Percentiles rank a stretch among this genome's conserved stretches.
phyloP scores from a whole-genome alignment of 2,329 filamentous ascomycete species.

The Hysterium pulicare region DNA sequence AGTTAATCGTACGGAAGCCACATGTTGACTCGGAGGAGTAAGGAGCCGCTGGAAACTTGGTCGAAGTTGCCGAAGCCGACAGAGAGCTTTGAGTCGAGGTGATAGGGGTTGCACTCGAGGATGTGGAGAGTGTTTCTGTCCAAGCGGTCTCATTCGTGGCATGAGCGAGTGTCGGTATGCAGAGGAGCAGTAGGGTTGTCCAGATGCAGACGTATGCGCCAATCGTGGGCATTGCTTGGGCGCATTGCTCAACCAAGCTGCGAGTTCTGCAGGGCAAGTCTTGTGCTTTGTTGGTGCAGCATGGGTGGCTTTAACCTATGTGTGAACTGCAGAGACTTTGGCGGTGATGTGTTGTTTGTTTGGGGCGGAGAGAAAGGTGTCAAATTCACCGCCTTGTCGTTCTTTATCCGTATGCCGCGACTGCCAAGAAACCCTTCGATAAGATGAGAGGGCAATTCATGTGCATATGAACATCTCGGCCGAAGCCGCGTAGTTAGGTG shows the following conservation, averaged over 20 bases:
- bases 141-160: slow-evolving; percentile 30
- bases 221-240: slow-evolving; percentile 38
- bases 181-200: slow-evolving; percentile 28
- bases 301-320: slow-evolving; percentile 11
- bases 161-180: slow-evolving; percentile 24
- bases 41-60: slow-evolving; percentile 13
- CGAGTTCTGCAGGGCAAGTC: slow-evolving; percentile 18
- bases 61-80: slow-evolving; percentile 10
- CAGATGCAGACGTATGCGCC: slow-evolving; percentile 37
- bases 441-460: too few species aligned
- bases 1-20: slow-evolving; percentile 66
- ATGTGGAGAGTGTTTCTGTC: slow-evolving; percentile 20
- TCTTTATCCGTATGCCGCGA: too few species aligned
- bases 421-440: too few species aligned
- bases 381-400: too few species aligned
- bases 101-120: slow-evolving; percentile 16
- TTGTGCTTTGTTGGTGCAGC: slow-evolving; percentile 8
- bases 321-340: too few species aligned
- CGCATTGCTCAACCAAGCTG: slow-evolving; percentile 34
- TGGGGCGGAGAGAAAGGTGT: too few species aligned
- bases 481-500: too few species aligned
- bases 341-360: too few species aligned
- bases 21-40: slow-evolving; percentile 40
- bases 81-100: slow-evolving; percentile 9
- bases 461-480: too few species aligned